These are phyloP conservation scores for Suillus weaverae DNA, from an alignment of 768 basidiomycete genomes.

Conservation along the genomic window DNA sequence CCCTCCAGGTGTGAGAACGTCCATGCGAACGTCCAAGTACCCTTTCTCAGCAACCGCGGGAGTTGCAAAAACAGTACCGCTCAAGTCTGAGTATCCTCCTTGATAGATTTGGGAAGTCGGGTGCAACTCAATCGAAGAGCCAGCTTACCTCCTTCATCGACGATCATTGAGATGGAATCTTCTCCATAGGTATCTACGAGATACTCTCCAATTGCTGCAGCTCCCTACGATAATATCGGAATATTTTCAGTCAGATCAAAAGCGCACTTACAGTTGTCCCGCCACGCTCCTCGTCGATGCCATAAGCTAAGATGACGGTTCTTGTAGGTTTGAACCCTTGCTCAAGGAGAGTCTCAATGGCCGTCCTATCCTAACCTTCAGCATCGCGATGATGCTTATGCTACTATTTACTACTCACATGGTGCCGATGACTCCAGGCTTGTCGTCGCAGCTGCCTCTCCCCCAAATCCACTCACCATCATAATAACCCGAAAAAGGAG, in stretches of 20 bases:
- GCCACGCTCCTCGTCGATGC: constrained; percentile 48
- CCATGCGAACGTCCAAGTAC: constrained; percentile 41
- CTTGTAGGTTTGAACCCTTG: constrained; percentile 30
- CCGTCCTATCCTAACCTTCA: constrained; percentile 18
- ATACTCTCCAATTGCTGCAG: constrained; percentile 37
- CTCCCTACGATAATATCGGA: constrained; percentile 35
- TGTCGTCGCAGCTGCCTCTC: constrained; percentile 47
- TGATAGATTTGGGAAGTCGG: background rate
- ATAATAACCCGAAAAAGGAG: constrained; percentile 50
- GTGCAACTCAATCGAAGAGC: background rate
- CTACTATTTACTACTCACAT: constrained; percentile 26
- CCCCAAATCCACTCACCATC: constrained; percentile 50
- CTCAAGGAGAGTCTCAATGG: constrained; percentile 29
- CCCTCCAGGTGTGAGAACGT: constrained; percentile 49
- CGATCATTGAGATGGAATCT: constrained; percentile 51
- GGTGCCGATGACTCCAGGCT: constrained; percentile 36
- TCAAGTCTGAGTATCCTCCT: constrained; percentile 31
- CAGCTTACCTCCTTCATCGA: constrained; percentile 56
- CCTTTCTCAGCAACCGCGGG: constrained; percentile 43
- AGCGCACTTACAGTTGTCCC: constrained; percentile 35
- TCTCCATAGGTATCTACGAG: constrained; percentile 48
- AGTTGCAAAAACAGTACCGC: constrained; percentile 33
- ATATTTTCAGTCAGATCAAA: background rate
- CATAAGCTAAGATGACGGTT: constrained; percentile 36
- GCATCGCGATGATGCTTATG: background rate